A percentile compares a stretch with the other conserved stretches of the same genome.
Evolutionary conservation across 2,329 filamentous ascomycete species (phyloP).

Genomic region (Pseudophaeomoniella oleicola): DNA sequence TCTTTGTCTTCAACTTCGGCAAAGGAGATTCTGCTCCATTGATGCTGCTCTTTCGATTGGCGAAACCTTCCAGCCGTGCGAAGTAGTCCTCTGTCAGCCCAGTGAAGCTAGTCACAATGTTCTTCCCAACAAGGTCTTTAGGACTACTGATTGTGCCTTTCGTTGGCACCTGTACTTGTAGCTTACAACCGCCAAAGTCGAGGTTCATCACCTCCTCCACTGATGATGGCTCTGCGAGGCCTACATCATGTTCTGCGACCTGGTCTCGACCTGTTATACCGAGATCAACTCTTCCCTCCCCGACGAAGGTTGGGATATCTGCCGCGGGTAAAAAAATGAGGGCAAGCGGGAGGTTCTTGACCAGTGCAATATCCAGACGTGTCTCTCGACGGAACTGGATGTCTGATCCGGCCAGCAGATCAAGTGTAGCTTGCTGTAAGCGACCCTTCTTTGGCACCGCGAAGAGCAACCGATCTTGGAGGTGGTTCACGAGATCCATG

Average conservation of each 20-base stretch:
- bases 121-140: slow-evolving; percentile 74
- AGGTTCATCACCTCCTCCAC: slow-evolving; percentile 84
- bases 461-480: slow-evolving; percentile 86
- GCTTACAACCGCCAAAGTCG: slow-evolving; percentile 76
- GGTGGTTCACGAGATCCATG: slow-evolving; percentile 52
- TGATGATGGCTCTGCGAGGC: slow-evolving; percentile 31
- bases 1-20: slow-evolving; percentile 62
- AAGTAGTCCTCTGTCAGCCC: slow-evolving; percentile 75
- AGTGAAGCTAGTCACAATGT: slow-evolving; percentile 91
- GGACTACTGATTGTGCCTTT: slow-evolving; percentile 59
- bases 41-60: slow-evolving; percentile 19
- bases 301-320: slow-evolving; percentile 95
- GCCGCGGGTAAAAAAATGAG: slow-evolving; percentile 93
- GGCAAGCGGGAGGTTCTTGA: slow-evolving; percentile 91
- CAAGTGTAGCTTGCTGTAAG: slow-evolving; percentile 72
- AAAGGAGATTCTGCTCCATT: slow-evolving; percentile 17
- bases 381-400: slow-evolving; percentile 94
- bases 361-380: slow-evolving; percentile 89
- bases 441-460: slow-evolving; percentile 99
- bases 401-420: slow-evolving; percentile 84
- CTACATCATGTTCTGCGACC: slow-evolving; percentile 74
- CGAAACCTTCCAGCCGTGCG: slow-evolving; percentile 49
- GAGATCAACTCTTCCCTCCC: slow-evolving; percentile 81
- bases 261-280: slow-evolving; percentile 93
- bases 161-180: slow-evolving; percentile 93